Evolutionary conservation across 495 filamentous ascomycete genomes (phyloP).

Genomic region (Neurospora sp.): DNA sequence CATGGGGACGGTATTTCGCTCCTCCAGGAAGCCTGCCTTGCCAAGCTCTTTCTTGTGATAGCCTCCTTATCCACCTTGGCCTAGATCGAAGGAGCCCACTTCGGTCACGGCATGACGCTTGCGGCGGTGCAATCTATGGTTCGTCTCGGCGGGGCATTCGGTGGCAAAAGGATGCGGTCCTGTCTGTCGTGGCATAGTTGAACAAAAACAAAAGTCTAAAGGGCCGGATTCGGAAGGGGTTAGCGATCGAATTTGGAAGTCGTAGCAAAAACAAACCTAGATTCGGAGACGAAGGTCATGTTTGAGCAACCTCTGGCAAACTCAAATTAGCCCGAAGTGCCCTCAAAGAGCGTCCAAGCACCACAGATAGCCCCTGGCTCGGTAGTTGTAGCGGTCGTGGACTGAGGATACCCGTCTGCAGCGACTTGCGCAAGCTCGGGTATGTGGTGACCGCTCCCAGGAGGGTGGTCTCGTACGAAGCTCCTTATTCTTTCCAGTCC

Average conservation of each 20-base stretch:
- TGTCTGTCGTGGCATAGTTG: constrained; percentile 15
- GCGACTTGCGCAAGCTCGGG: constrained; percentile 7
- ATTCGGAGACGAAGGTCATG: constrained; percentile 8
- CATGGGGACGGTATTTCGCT: background rate
- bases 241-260: constrained; percentile 24
- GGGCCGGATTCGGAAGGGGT: constrained; percentile 18
- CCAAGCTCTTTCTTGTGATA: constrained; percentile 4
- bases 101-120: constrained; percentile 12
- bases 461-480: constrained; percentile 13
- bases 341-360: background rate
- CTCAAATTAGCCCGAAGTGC: background rate
- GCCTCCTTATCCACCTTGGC: background rate
- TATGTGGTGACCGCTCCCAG: constrained; percentile 21
- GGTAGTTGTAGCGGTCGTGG: background rate
- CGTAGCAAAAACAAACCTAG: constrained; percentile 12
- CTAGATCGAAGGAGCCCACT: constrained; percentile 5
- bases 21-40: background rate
- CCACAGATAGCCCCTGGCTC: background rate
- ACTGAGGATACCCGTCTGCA: background rate
- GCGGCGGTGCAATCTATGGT: constrained; percentile 9
- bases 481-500: constrained; percentile 6
- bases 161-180: constrained; percentile 10
- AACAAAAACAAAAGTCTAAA: constrained; percentile 10
- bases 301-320: constrained; percentile 18
- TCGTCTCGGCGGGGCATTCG: constrained; percentile 5